These are phyloP conservation scores for Phlyctochytrium planicorne DNA, from an alignment of 192 early-diverging fungal genomes.

Conservation along the genomic window DNA sequence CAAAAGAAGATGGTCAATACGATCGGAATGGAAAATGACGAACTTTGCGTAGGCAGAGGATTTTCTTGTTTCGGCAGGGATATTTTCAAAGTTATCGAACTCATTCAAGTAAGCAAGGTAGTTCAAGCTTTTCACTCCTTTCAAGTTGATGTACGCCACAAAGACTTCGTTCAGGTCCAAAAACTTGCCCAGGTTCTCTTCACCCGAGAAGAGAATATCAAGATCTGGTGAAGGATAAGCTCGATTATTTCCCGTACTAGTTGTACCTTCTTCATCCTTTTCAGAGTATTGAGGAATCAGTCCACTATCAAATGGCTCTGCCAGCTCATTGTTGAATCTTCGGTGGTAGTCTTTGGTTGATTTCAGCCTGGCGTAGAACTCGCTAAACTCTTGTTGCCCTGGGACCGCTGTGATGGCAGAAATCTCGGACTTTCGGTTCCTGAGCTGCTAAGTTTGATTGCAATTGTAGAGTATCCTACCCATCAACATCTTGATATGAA, in stretches of 20 bases:
- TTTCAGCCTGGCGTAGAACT: slow-evolving; percentile 84
- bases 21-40: slow-evolving; percentile 1
- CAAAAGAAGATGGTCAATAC: too few species aligned
- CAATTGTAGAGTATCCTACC: slow-evolving; percentile 40
- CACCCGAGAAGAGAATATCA: slow-evolving; percentile 90
- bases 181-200: slow-evolving; percentile 81
- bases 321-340: slow-evolving; percentile 70
- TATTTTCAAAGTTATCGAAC: slow-evolving; percentile 58
- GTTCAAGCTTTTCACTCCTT: slow-evolving; percentile 45
- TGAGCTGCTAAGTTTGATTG: slow-evolving; percentile 20
- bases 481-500: slow-evolving; percentile 72
- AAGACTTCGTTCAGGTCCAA: slow-evolving; percentile 83
- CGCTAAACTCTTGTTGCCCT: slow-evolving; percentile 60
- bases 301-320: slow-evolving; percentile 80
- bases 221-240: slow-evolving; percentile 41
- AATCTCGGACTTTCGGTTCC: slow-evolving; percentile 67
- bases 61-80: slow-evolving; percentile 59
- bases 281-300: slow-evolving; percentile 60
- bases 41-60: slow-evolving; percentile 58
- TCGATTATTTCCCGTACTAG: slow-evolving; percentile 1
- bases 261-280: slow-evolving; percentile 40
- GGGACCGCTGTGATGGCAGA: slow-evolving; percentile 62
- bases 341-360: slow-evolving; percentile 79
- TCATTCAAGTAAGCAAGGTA: slow-evolving; percentile 70
- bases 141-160: slow-evolving; percentile 82